A percentile compares a stretch with the other conserved stretches of the same genome.
phyloP scores from a whole-genome alignment of 2,329 filamentous ascomycete genomes.

The Monilinia polystroma region DNA sequence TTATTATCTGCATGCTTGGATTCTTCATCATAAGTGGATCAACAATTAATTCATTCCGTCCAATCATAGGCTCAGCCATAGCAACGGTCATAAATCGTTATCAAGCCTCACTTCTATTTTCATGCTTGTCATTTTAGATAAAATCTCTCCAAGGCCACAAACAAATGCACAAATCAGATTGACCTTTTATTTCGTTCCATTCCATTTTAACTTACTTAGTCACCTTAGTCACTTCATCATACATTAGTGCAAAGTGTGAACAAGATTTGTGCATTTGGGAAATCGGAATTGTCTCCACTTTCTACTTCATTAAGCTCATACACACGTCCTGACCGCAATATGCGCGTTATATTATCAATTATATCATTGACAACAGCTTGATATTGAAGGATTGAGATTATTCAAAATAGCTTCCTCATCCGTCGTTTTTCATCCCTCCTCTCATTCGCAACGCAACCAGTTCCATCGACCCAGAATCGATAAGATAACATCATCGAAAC shows the following conservation, averaged over 20 bases:
- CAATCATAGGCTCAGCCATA: background rate
- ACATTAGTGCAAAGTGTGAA: constrained; percentile 6
- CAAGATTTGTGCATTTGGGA: background rate
- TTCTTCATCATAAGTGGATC: constrained; percentile 10
- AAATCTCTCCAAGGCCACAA: too few species aligned
- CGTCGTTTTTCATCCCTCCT: constrained; percentile 32
- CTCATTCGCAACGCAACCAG: constrained; percentile 23
- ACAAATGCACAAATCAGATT: too few species aligned
- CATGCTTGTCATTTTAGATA: background rate
- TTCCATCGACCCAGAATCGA: constrained; percentile 24
- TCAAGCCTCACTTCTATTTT: too few species aligned
- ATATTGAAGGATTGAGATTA: constrained; percentile 9
- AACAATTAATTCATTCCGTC: background rate
- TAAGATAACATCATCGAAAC: constrained; percentile 24
- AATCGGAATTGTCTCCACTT: constrained; percentile 1
- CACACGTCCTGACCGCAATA: constrained; percentile 11
- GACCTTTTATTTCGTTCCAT: too few species aligned
- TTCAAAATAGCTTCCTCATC: constrained; percentile 34
- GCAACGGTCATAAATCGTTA: background rate
- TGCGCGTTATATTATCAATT: constrained; percentile 13
- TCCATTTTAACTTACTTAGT: too few species aligned
- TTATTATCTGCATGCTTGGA: constrained; percentile 9
- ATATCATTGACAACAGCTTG: constrained; percentile 6
- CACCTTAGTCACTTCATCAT: too few species aligned
- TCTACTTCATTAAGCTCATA: background rate